A percentile compares a stretch with the other conserved stretches of the same genome.
Conservation (phyloP, 306 rosid species). For the Rosa lucieae region DNA sequence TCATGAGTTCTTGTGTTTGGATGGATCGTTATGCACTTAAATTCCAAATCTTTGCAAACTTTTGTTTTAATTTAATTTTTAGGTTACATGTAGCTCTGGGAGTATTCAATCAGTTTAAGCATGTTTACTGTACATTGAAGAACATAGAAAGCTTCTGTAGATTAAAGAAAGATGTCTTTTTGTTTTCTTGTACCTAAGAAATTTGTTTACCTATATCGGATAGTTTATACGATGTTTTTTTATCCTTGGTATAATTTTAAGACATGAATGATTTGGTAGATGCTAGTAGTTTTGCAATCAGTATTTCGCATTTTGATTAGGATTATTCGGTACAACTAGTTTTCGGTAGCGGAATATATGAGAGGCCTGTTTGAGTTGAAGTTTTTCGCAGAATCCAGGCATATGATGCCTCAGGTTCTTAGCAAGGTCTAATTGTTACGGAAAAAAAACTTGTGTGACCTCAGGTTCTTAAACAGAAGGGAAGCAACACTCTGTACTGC, state of each 20-base stretch:
- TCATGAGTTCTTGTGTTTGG: background rate
- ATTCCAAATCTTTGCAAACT: background rate
- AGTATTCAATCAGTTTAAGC: background rate
- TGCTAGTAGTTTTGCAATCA: background rate
- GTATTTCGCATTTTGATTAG: background rate
- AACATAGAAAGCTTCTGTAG: background rate
- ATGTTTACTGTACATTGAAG: background rate
- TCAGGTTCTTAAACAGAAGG: background rate
- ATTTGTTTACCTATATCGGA: background rate
- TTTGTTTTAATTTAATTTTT: background rate
- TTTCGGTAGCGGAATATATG: background rate
- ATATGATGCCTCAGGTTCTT: background rate
- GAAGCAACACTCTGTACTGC: background rate
- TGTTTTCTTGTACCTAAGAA: background rate
- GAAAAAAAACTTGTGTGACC: background rate
- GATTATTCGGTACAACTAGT: background rate
- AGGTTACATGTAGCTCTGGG: no score
- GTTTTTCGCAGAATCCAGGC: background rate
- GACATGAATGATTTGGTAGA: background rate
- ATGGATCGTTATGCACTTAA: background rate
- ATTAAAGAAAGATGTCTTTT: background rate
- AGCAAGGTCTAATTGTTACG: background rate
- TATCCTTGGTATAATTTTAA: background rate
- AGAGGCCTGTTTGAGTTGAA: background rate
- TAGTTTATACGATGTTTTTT: background rate